A percentile compares a stretch with the other conserved stretches of the same genome.
Conservation (phyloP, 2,329 filamentous ascomycete genomes). For the Penicillium frequentans region DNA sequence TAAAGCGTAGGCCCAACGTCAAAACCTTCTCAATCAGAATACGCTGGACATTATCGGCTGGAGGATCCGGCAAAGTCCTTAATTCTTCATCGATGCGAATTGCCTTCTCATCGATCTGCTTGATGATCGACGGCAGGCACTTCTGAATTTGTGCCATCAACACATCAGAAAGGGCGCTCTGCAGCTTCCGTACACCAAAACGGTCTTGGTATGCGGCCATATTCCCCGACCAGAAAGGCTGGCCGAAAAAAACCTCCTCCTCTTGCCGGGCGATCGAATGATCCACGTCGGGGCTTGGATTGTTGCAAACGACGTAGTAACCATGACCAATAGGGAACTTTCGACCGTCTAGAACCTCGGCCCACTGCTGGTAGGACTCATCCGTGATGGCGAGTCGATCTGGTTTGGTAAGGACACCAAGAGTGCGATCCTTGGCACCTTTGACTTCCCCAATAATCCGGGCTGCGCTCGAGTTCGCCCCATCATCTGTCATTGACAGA, state of each 20-base stretch:
- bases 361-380: conserved; percentile 56
- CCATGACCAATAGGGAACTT: conserved; percentile 68
- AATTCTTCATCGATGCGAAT: conserved; percentile 58
- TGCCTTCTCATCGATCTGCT: conserved; percentile 50
- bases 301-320: conserved; percentile 72
- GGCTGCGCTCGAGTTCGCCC: conserved; percentile 71
- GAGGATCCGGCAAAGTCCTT: conserved; percentile 63
- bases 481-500: conserved; percentile 74
- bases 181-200: conserved; percentile 56
- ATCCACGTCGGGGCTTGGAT: conserved; percentile 44
- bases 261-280: conserved; percentile 50
- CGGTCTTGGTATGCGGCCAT: conserved; percentile 42
- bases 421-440: conserved; percentile 59
- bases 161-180: conserved; percentile 43
- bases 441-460: conserved; percentile 58
- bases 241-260: conserved; percentile 54
- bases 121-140: conserved; percentile 35
- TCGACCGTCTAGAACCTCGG: conserved; percentile 61
- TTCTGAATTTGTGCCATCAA: conserved; percentile 44
- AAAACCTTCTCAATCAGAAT: conserved; percentile 62
- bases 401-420: conserved; percentile 82
- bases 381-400: conserved; percentile 63
- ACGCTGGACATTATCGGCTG: conserved; percentile 62
- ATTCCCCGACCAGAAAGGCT: conserved; percentile 46
- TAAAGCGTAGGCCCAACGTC: conserved; percentile 57